phyloP scores from a whole-genome alignment of 208 protist species.

The Leishmania gerbilli region DNA sequence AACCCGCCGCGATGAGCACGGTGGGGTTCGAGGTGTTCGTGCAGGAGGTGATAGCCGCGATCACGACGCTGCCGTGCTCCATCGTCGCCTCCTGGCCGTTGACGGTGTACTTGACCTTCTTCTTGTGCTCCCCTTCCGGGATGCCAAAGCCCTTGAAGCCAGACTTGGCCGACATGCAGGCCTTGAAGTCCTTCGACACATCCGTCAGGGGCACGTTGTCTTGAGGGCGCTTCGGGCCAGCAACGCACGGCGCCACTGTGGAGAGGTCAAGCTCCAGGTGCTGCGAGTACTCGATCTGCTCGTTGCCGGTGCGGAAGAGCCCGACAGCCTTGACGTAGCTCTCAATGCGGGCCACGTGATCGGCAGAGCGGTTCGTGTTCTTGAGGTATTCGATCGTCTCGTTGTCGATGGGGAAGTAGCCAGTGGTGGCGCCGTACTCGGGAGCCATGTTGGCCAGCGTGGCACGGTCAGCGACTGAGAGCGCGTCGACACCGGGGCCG shows the following conservation, averaged over 20 bases:
- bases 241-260: conserved; percentile 87
- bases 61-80: conserved; percentile 94
- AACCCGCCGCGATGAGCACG: conserved; percentile 94
- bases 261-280: conserved; percentile 93
- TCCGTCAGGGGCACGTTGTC: conserved; percentile 93
- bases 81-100: conserved; percentile 83
- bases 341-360: conserved; percentile 91
- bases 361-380: conserved; percentile 79
- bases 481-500: conserved; percentile 87
- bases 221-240: conserved; percentile 96
- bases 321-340: conserved; percentile 89
- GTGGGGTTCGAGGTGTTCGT: conserved; percentile 97
- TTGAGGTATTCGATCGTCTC: conserved; percentile 94
- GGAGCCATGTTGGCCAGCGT: conserved; percentile 98
- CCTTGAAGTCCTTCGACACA: conserved; percentile 93
- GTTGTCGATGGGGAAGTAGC: conserved; percentile 96
- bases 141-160: conserved; percentile 97
- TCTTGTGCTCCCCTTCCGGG: conserved; percentile 66
- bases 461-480: conserved; percentile 94
- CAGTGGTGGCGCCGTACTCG: conserved; percentile 96
- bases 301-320: conserved; percentile 84
- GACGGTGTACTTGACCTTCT: conserved; percentile 80
- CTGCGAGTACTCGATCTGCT: conserved; percentile 87
- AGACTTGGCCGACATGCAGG: conserved; percentile 86
- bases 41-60: conserved; percentile 96